Base-by-base conservation (phyloP, 1,284 basidiomycete genomes). In the Apiotrichum montevideense region DNA sequence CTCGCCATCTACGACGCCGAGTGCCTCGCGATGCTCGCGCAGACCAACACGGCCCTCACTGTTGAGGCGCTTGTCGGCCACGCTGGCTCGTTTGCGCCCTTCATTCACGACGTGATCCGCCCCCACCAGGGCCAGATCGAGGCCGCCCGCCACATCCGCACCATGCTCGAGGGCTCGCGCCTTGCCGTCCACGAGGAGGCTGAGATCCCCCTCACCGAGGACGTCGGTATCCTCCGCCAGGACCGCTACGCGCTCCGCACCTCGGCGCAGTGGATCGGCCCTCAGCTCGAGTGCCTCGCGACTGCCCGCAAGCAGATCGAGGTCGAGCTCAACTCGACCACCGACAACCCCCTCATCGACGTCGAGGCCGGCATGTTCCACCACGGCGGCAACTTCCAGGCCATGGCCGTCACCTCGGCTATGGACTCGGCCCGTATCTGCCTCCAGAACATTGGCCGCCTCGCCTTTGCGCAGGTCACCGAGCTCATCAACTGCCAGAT, bases 381-480 rank as follows among this genome's bases (percentile, higher is more conserved):
- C 59, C 59, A 61, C 59, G 59, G 59, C 34, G 59, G 59, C 51
- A 61, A 61, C 59, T 61, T 61, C 59, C 59, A 61, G 56, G 59
- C 59, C 48, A 57, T 61, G 59, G 48, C 54, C n/a, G 54, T 56
- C 44, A 58, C 59, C 15, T 47, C 44, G 6, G 59, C 59, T 21
- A 61, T 61, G 59, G 59, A 61, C 56, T 21, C 54, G 7, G 39
- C 56, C 40, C 59, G 59, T 32, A 57, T 61, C 37, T 54, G 45
- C 35, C 59, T 61, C 40, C 59, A 61, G 56, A 61, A 58, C 59
- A 32, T 61, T 15, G 59, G 59, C 53, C 55, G 55, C 54, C 59
- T 61, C 48, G 54, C 56, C 7, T 61, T 61, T 15, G 59, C 59
- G 14, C 59, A 61, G 54, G 50, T 58, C 45, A 61, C 59, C 47